These are phyloP conservation scores for Annona cherimola DNA, from an alignment of 164 flowering plant genomes.

Conservation along the genomic window DNA sequence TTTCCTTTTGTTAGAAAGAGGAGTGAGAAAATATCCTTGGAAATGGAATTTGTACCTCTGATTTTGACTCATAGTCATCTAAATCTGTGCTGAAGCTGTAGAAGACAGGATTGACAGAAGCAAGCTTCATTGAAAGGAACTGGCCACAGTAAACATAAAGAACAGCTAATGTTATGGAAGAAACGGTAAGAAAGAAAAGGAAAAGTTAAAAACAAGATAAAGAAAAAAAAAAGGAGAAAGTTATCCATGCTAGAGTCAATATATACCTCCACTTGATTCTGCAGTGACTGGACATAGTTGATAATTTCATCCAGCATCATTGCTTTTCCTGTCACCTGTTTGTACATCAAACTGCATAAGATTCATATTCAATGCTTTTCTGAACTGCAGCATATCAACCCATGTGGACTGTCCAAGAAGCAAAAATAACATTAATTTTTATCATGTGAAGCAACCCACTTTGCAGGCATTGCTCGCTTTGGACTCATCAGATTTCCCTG, in stretches of 20 bases:
- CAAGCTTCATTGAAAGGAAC: constrained; percentile 94
- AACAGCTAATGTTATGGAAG: background rate
- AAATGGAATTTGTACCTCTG: constrained; percentile 20
- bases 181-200: background rate
- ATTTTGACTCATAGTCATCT: constrained; percentile 37
- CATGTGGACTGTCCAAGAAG: background rate
- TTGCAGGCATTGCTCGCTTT: no score
- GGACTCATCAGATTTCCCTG: no score
- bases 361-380: constrained; percentile 8
- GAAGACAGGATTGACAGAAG: constrained; percentile 60
- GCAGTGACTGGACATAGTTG: constrained; percentile 81
- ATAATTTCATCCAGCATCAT: constrained; percentile 86
- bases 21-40: background rate
- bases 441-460: no score
- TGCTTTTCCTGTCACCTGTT: constrained; percentile 84
- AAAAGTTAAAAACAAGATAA: background rate
- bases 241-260: background rate
- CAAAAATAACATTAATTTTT: no score
- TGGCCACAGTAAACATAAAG: constrained; percentile 13
- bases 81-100: constrained; percentile 58
- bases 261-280: constrained; percentile 84
- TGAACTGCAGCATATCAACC: background rate
- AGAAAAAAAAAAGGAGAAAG: background rate
- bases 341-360: constrained; percentile 25
- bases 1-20: no score